phyloP scores from a whole-genome alignment of 495 filamentous ascomycete species.

The Penicilliopsis zonata region DNA sequence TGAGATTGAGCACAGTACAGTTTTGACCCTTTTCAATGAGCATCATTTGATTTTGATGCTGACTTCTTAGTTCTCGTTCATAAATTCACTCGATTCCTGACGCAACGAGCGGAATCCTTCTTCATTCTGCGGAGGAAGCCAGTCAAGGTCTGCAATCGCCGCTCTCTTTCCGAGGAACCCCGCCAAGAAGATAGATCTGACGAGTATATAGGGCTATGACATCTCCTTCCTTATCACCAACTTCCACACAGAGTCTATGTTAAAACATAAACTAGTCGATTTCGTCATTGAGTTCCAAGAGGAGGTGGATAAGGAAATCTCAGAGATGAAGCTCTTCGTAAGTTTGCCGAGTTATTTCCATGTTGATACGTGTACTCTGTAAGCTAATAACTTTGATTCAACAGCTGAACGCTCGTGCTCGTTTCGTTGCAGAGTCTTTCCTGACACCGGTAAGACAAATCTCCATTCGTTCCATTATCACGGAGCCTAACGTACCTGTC shows the following conservation, averaged over 20 bases:
- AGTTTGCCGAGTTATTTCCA: slow-evolving; percentile 17
- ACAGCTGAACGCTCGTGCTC: slow-evolving; percentile 90
- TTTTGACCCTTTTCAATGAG: too few species aligned
- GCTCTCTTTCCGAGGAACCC: background rate
- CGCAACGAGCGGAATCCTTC: slow-evolving; percentile 92
- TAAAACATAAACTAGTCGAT: slow-evolving; percentile 97
- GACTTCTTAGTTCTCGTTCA: slow-evolving; percentile 94
- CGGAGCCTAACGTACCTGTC: slow-evolving; percentile 4
- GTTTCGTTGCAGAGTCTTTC: slow-evolving; percentile 97
- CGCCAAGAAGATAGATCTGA: slow-evolving; percentile 3
- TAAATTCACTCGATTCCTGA: slow-evolving; percentile 94
- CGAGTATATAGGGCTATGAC: slow-evolving; percentile 68
- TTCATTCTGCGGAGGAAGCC: slow-evolving; percentile 93
- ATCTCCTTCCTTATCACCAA: slow-evolving; percentile 99
- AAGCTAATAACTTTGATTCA: slow-evolving; percentile 7
- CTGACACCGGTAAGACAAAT: slow-evolving; percentile 67
- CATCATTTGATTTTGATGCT: too few species aligned
- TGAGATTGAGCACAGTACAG: slow-evolving; percentile 96
- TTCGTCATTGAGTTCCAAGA: slow-evolving; percentile 99
- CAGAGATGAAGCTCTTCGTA: slow-evolving; percentile 99
- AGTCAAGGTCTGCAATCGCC: slow-evolving; percentile 55
- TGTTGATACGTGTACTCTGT: background rate
- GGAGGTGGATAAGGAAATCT: slow-evolving; percentile 98
- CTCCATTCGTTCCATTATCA: background rate
- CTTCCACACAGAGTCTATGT: slow-evolving; percentile 93